Evolutionary conservation across 176 grass and related monocot species (phyloP).

Genomic region (Saccharum officinarum): DNA sequence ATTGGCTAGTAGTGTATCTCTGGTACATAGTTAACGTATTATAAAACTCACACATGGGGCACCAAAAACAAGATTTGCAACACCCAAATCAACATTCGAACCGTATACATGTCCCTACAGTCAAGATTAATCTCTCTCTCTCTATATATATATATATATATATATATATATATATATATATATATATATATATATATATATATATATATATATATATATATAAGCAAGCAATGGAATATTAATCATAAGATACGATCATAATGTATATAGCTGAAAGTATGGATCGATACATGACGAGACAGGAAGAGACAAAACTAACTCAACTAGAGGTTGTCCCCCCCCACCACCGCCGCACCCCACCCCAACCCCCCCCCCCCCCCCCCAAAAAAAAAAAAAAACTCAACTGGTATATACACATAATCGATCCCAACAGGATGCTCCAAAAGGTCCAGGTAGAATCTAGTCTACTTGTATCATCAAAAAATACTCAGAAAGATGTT

Average conservation of each 20-base stretch:
- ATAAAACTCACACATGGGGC: too few species aligned
- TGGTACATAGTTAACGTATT: neutral
- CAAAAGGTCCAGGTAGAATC: neutral
- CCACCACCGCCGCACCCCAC: too few species aligned
- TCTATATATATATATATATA: neutral
- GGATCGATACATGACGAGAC: neutral
- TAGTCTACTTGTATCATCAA: neutral
- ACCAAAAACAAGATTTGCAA: neutral
- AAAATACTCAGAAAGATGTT: neutral
- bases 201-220: neutral
- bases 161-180: neutral
- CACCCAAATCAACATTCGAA: neutral
- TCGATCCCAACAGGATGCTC: neutral
- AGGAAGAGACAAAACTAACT: neutral
- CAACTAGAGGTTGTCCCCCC: neutral
- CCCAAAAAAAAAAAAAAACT: too few species aligned
- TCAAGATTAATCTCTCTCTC: neutral
- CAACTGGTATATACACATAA: neutral
- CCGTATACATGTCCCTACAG: neutral
- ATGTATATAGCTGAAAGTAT: neutral
- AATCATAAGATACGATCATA: conserved; percentile 33
- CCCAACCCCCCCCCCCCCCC: too few species aligned
- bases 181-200: too few species aligned
- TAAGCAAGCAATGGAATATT: neutral
- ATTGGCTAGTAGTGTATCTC: neutral